Percentiles rank a stretch among this genome's conserved stretches.
Evolutionary conservation across 176 grass and related monocot genomes (phyloP).

Genomic region (Aegilops sharonensis): DNA sequence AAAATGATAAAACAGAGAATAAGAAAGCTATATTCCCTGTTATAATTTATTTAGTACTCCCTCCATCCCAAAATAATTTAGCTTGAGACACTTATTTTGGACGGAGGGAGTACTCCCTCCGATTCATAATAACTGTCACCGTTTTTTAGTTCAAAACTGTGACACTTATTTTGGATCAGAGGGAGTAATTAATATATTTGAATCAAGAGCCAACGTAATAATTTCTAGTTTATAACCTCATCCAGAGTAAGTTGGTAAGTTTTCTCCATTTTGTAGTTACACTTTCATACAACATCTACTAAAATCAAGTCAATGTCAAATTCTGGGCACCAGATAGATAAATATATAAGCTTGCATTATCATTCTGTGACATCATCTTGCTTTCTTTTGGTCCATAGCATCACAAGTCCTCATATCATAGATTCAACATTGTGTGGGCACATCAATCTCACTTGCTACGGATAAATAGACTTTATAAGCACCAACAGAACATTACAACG

Average conservation of each 20-base stretch:
- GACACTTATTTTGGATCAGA: too few relatives aligned
- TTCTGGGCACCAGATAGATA: neutral
- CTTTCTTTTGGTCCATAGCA: slow-evolving; percentile 2
- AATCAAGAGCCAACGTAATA: neutral
- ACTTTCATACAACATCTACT: slow-evolving; percentile 16
- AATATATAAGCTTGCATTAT: neutral
- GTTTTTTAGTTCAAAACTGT: too few relatives aligned
- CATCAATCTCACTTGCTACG: neutral
- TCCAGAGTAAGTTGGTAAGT: neutral
- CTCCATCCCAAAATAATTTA: too few relatives aligned
- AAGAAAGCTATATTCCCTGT: neutral
- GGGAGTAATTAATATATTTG: slow-evolving; percentile 7
- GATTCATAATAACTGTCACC: too few relatives aligned
- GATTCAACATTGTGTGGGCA: neutral
- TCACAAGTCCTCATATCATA: neutral
- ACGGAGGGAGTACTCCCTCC: neutral
- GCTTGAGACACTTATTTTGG: too few relatives aligned
- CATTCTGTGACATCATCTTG: neutral
- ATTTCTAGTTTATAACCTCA: neutral
- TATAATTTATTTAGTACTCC: neutral
- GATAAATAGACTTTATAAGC: neutral
- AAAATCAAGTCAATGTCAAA: neutral
- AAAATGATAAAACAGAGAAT: neutral
- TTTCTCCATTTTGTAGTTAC: neutral
- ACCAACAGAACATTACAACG: slow-evolving; percentile 3